These are phyloP conservation scores for Candida insectalens DNA, from an alignment of 805 yeast genomes.

Conservation along the genomic window DNA sequence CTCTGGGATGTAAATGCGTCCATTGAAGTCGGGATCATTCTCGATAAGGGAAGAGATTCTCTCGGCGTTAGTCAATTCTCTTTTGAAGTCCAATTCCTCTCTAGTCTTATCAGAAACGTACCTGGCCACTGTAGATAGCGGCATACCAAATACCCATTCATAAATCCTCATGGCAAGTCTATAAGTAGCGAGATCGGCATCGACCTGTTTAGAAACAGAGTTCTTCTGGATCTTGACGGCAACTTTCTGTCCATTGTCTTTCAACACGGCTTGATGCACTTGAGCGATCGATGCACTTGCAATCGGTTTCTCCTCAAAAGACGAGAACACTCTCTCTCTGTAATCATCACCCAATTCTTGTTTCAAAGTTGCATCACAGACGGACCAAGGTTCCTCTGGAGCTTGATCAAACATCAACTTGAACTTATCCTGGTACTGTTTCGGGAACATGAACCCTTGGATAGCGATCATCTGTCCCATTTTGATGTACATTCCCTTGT, in stretches of 20 bases:
- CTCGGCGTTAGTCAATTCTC: constrained; percentile 46
- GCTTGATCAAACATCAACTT: constrained; percentile 57
- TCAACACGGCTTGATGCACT: constrained; percentile 46
- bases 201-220: constrained; percentile 49
- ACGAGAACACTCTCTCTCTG: constrained; percentile 26
- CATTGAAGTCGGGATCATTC: constrained; percentile 30
- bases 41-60: constrained; percentile 28
- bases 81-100: constrained; percentile 52
- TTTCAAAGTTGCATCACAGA: constrained; percentile 30
- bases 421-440: constrained; percentile 49
- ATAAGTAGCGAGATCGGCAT: constrained; percentile 54
- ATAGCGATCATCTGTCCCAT: constrained; percentile 75
- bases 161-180: constrained; percentile 40
- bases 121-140: constrained; percentile 43
- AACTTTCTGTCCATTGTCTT: constrained; percentile 35
- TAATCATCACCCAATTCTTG: constrained; percentile 34
- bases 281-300: constrained; percentile 76
- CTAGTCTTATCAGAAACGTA: constrained; percentile 48
- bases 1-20: constrained; percentile 46
- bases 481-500: constrained; percentile 61
- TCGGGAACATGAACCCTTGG: constrained; percentile 61
- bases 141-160: constrained; percentile 53
- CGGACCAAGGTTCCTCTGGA: constrained; percentile 45
- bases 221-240: constrained; percentile 63
- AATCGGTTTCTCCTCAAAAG: constrained; percentile 46